These are phyloP conservation scores for Malassezia nana DNA, from an alignment of 1,284 basidiomycete genomes.

Conservation along the genomic window DNA sequence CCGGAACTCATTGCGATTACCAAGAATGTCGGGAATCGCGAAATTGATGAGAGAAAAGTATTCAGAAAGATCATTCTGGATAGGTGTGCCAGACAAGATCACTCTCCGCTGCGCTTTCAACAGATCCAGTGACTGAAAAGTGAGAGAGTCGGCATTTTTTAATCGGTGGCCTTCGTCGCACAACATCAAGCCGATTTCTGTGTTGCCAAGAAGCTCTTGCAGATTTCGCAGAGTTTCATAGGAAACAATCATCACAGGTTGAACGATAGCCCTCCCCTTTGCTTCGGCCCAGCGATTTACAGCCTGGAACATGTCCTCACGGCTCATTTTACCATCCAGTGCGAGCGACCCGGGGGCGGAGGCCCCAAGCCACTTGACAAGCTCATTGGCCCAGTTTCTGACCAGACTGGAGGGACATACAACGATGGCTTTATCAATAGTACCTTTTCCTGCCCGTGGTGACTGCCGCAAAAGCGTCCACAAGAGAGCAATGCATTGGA, in stretches of 20 bases:
- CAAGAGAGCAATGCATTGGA: conserved; percentile 90
- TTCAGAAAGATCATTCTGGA: conserved; percentile 86
- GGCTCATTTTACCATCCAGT: conserved; percentile 41
- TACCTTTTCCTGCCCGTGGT: conserved; percentile 69
- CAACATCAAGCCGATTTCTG: conserved; percentile 74
- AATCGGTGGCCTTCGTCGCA: conserved; percentile 95
- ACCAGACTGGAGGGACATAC: conserved; percentile 94
- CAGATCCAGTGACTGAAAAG: conserved; percentile 73
- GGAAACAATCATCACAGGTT: conserved; percentile 86
- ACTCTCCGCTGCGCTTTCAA: conserved; percentile 88
- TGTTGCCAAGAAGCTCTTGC: conserved; percentile 38
- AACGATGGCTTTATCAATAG: conserved; percentile 96
- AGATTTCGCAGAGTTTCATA: conserved; percentile 74
- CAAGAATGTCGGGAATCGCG: conserved; percentile 90
- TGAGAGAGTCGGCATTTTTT: conserved; percentile 69
- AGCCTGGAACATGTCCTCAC: conserved; percentile 42
- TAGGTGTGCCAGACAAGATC: conserved; percentile 90
- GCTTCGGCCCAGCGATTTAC: conserved; percentile 42
- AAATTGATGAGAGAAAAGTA: conserved; percentile 95
- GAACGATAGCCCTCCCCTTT: conserved; percentile 34
- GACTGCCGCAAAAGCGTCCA: conserved; percentile 98
- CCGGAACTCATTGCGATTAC: conserved; percentile 80
- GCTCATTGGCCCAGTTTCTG: conserved; percentile 96
- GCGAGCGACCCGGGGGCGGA: conserved; percentile 40
- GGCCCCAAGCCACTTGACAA: conserved; percentile 51